Base-by-base conservation (phyloP, 2,329 filamentous ascomycete species). In the Beauveria australis region DNA sequence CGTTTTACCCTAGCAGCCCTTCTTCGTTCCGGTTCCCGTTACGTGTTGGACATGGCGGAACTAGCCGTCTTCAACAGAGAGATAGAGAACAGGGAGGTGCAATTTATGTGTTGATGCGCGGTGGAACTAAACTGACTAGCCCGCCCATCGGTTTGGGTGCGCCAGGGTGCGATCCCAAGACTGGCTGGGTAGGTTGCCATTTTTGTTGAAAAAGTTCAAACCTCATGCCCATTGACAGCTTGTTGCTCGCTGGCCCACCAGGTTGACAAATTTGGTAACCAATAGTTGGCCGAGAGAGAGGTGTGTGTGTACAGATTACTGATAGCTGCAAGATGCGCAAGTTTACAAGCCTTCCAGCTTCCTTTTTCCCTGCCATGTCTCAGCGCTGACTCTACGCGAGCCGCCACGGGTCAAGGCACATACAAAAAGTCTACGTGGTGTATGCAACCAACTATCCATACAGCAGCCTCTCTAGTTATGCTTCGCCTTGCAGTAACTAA, bases 91-190 rank as follows among this genome's bases (percentile, higher is more conserved):
- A 22, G 30, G 33, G 44, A 47, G 16, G 28, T 28, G 33, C 16
- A 41, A 18, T 28, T 48, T 9, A 51, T 51, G 37, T 37, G 16
- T 37, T 37, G 33, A 49, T 58, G 26, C 46, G 14, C 14, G 3
- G 55, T 37, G 46, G 37, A 53, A 53, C 56, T 46, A 53, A 22
- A 6, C 19, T 60, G 58, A 54, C 51, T 60, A 60, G 58, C 22
- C 41, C 37, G 19, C 56, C 18, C 46, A 49, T 46, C 16, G 19
- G 46, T 49, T 44, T 48, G 56, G 22, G 22, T 22, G 22, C 22
- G 22, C 33, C 33, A 37, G 14, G 33, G 33, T 37, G 40, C 47
- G 56, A 59, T 59, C 47, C 33, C 33, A 37, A 14, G 33, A 44
- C 47, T n/a, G 44, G 43, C 33, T 44, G 40, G 33, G 22, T 44